phyloP scores from a whole-genome alignment of 2,329 filamentous ascomycete genomes.

The Cyclaneusma minus region DNA sequence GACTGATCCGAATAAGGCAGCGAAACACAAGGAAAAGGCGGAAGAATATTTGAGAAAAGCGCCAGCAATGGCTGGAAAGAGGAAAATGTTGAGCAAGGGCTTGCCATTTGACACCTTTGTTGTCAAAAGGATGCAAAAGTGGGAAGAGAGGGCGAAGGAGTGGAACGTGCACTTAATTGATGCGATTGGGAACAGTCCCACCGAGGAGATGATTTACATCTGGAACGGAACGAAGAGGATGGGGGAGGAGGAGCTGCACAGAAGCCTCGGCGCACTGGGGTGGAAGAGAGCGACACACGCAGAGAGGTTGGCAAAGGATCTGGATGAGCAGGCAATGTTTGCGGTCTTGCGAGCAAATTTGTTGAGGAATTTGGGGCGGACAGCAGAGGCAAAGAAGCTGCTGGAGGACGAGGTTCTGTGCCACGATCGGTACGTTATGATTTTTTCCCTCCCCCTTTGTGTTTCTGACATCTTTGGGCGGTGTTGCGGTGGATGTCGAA shows the following conservation, averaged over 20 bases:
- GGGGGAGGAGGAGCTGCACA: conserved; percentile 45
- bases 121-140: conserved; percentile 70
- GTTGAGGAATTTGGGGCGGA: conserved; percentile 44
- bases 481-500: background rate
- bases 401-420: conserved; percentile 47
- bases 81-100: conserved; percentile 77
- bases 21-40: conserved; percentile 44
- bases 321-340: conserved; percentile 48
- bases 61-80: conserved; percentile 63
- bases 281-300: conserved; percentile 41
- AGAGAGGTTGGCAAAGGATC: conserved; percentile 32
- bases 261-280: conserved; percentile 43
- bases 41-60: conserved; percentile 58
- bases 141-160: conserved; percentile 61
- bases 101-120: conserved; percentile 84
- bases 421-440: conserved; percentile 39
- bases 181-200: conserved; percentile 63
- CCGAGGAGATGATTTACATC: conserved; percentile 84
- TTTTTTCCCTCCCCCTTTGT: background rate
- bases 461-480: background rate
- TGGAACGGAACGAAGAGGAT: conserved; percentile 86
- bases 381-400: conserved; percentile 47
- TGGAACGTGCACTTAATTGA: conserved; percentile 58
- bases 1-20: conserved; percentile 29
- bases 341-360: conserved; percentile 52